Evolutionary conservation across 805 yeast species (phyloP).

Genomic region (Kodamaea leandrae): DNA sequence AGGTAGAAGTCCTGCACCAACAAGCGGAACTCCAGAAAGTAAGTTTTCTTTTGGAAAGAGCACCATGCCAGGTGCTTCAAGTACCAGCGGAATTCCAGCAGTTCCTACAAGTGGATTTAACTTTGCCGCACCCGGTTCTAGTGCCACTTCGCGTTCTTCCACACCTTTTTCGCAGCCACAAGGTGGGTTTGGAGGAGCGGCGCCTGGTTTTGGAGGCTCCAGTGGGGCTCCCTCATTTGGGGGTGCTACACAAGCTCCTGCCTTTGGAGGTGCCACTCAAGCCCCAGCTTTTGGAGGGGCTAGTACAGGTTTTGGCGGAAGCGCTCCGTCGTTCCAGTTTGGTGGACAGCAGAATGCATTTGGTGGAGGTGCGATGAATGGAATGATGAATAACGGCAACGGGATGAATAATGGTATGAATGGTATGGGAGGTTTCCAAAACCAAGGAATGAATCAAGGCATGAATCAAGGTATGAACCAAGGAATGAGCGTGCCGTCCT

Average conservation of each 20-base stretch:
- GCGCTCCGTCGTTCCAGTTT: background rate
- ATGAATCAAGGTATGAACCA: slow-evolving; percentile 4
- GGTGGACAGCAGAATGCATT: background rate
- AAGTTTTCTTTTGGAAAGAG: slow-evolving; percentile 5
- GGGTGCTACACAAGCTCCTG: slow-evolving; percentile 4
- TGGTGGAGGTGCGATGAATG: background rate
- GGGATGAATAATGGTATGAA: slow-evolving; percentile 1
- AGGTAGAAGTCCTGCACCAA: slow-evolving; percentile 2
- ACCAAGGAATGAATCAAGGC: background rate
- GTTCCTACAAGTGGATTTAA: slow-evolving; percentile 1
- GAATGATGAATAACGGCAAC: background rate
- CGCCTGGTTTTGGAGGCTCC: slow-evolving; percentile 1
- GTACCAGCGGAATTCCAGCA: background rate
- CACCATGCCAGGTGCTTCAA: background rate
- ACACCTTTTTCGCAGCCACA: background rate
- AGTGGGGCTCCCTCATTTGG: background rate
- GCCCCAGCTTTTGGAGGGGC: background rate
- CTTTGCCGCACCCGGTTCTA: slow-evolving; percentile 2
- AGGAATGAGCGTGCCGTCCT: slow-evolving; percentile 8
- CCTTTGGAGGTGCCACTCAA: slow-evolving; percentile 1
- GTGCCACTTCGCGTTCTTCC: background rate
- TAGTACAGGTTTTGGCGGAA: background rate
- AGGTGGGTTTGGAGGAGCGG: slow-evolving; percentile 4
- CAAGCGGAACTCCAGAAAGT: background rate
- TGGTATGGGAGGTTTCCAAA: background rate